A percentile compares a stretch with the other conserved stretches of the same genome.
Evolutionary conservation across 306 rosid species (phyloP).

Genomic region (Gastrolobium villosum): DNA sequence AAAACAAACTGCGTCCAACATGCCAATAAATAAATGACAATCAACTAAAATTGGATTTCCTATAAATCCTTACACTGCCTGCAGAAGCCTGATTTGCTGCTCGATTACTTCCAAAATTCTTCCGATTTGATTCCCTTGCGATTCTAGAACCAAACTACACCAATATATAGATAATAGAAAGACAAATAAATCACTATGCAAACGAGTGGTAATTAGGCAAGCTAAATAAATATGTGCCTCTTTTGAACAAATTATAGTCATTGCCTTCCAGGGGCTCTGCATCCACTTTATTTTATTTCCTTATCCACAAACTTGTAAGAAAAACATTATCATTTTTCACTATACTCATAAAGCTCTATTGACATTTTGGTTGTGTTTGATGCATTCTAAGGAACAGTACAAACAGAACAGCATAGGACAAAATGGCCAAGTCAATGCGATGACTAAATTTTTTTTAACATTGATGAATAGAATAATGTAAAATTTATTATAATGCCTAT

Average conservation of each 20-base stretch:
- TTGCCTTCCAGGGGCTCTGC: conserved; percentile 18
- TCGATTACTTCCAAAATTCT: conserved; percentile 91
- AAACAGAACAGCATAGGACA: no score
- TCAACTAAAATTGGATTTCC: conserved; percentile 49
- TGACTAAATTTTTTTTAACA: no score
- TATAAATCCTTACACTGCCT: conserved; percentile 80
- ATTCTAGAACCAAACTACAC: conserved; percentile 96
- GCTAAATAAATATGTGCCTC: conserved; percentile 1
- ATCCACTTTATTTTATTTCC: conserved; percentile 13
- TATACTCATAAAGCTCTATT: background rate
- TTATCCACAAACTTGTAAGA: background rate
- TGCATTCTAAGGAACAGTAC: no score
- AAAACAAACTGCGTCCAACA: background rate
- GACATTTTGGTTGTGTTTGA: no score
- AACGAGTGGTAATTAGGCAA: conserved; percentile 19
- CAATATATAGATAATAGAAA: conserved; percentile 41
- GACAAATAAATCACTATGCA: conserved; percentile 32
- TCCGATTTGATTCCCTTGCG: conserved; percentile 90
- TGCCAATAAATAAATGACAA: background rate
- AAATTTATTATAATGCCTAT: no score
- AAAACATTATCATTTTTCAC: background rate
- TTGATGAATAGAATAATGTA: no score
- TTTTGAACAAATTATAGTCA: background rate
- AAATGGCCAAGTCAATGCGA: no score
- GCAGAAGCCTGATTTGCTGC: conserved; percentile 98